Evolutionary conservation across 306 rosid genomes (phyloP), one percentile per base, ranked within the genome.

Genomic region (Pterocarpus santalinus): DNA sequence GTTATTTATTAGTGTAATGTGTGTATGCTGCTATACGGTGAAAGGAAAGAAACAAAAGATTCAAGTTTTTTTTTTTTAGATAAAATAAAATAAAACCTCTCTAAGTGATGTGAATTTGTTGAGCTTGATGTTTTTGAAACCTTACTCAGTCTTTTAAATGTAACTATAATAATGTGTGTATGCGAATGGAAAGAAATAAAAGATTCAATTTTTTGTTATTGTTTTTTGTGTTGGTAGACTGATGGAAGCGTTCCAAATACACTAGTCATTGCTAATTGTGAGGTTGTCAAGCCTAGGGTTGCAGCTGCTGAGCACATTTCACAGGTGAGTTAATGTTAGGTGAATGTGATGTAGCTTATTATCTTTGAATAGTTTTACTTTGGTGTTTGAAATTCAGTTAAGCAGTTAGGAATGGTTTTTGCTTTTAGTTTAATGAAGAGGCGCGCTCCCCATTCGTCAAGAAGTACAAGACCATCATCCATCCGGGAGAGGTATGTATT

Each of bases 241-340:
- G 99, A 96, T 84, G 99, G 99, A 0, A 96, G 97, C 28, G 99
- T 96, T 75, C 99, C 99, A 44, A 96, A 96, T 83, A 96, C 99
- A 9, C 87, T 96, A 86, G 99, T 96, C 70, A 96, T 96, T 70
- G 99, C 99, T 3, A 93, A 96, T 74, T 96, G 99, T 71, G 99
- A 96, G 87, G 97, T 96, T 78, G 99, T 96, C 75, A 96, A 92
- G 76, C 91, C 94, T 8, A 96, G 99, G 89, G 99, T 96, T 85
- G 99, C 99, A 9, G 99, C 99, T 34, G 99, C 99, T 0, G 99
- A 96, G 85, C 98, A 96, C 82, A 96, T 96, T 73, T 90, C 98
- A 0, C 99, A 96, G 99, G 99, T 90, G 79, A 65, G 15, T 81
- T 72, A 28, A 72, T 73, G 39, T 64, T 52, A 11, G 22, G 43